These are phyloP conservation scores for Mortierella sp. DNA, from an alignment of 371 early-diverging fungal genomes.

Conservation along the genomic window DNA sequence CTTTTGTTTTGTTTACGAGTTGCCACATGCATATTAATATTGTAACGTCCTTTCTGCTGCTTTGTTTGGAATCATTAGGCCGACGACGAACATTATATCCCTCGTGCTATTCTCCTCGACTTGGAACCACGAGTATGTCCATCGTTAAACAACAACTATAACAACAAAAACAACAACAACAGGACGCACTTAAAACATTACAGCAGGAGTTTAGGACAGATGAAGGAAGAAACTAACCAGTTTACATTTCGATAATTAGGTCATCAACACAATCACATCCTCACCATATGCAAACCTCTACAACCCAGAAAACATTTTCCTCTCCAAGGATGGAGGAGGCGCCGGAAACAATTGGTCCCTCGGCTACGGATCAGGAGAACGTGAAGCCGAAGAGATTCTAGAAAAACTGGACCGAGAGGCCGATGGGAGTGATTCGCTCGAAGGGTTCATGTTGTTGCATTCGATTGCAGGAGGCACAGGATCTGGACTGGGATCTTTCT, in stretches of 20 bases:
- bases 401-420: conserved; percentile 97
- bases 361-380: conserved; percentile 89
- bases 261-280: conserved; percentile 79
- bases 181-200: neutral
- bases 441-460: conserved; percentile 94
- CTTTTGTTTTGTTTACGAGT: neutral
- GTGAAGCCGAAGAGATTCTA: conserved; percentile 85
- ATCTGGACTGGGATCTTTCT: conserved; percentile 94
- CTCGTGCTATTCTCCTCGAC: conserved; percentile 93
- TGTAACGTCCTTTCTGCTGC: no score
- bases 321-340: conserved; percentile 94
- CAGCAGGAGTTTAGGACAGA: neutral
- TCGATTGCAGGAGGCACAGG: conserved; percentile 98
- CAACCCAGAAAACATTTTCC: conserved; percentile 94
- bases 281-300: conserved; percentile 86
- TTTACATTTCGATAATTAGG: conserved; percentile 57
- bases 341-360: conserved; percentile 98
- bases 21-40: neutral
- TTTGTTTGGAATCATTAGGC: conserved; percentile 67
- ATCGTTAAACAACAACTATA: neutral
- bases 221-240: neutral
- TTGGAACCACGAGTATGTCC: conserved; percentile 91
- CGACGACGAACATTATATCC: conserved; percentile 96
- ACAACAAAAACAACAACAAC: neutral
- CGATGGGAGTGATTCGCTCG: conserved; percentile 93